These are phyloP conservation scores for Blastomyces silverae DNA, from an alignment of 2,329 filamentous ascomycete species.

Conservation along the genomic window DNA sequence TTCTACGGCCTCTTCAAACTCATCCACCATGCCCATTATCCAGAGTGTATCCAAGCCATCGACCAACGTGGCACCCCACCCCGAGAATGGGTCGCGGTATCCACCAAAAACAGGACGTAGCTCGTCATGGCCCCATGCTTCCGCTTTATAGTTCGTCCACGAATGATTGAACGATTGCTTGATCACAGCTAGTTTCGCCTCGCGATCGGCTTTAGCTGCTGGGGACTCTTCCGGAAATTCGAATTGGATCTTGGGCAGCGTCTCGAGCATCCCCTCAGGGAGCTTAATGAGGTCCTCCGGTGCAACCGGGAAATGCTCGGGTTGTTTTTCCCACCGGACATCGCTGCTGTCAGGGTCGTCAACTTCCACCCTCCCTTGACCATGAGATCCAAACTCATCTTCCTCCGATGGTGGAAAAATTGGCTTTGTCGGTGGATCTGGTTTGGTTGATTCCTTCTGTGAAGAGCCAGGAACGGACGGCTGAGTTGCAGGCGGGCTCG, in stretches of 20 bases:
- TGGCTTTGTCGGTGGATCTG: background rate
- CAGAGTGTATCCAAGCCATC: constrained; percentile 56
- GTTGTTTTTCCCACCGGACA: constrained; percentile 66
- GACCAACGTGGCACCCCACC: constrained; percentile 55
- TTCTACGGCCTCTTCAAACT: constrained; percentile 50
- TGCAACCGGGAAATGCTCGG: constrained; percentile 71
- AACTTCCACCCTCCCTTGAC: constrained; percentile 33
- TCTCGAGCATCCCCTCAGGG: constrained; percentile 24
- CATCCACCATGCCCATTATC: constrained; percentile 54
- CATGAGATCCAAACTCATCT: constrained; percentile 29
- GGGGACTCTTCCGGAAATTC: constrained; percentile 25
- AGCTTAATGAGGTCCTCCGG: constrained; percentile 67
- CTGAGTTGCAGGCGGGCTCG: background rate
- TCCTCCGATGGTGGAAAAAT: constrained; percentile 5
- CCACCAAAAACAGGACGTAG: constrained; percentile 51
- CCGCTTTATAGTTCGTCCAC: constrained; percentile 55
- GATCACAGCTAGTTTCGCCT: constrained; percentile 43
- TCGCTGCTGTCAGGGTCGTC: constrained; percentile 26
- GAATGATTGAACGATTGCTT: constrained; percentile 49
- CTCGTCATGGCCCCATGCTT: constrained; percentile 60
- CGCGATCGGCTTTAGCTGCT: constrained; percentile 32
- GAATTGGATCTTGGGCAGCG: constrained; percentile 28
- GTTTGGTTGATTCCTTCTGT: constrained; percentile 4
- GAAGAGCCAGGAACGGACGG: background rate
- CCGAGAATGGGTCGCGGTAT: constrained; percentile 55